phyloP scores from a whole-genome alignment of 2,329 filamentous ascomycete species.

The Raffaelea deltoideospora region DNA sequence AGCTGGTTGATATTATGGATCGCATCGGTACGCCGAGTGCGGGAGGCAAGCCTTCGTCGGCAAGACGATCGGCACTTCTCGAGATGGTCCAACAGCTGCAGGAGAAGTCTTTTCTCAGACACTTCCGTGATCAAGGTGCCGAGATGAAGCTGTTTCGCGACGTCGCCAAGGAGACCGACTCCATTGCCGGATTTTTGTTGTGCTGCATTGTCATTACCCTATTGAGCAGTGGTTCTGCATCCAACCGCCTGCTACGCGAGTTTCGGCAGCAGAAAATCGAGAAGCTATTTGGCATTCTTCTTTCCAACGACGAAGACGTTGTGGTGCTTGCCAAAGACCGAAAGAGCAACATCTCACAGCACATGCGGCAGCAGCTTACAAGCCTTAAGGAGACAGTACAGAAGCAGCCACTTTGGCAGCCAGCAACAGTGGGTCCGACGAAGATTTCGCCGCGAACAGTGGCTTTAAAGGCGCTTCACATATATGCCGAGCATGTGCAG shows the following conservation, averaged over 20 bases:
- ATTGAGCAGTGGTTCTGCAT: slow-evolving; percentile 37
- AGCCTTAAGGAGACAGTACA: slow-evolving; percentile 38
- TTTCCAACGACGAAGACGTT: slow-evolving; percentile 40
- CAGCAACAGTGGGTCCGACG: slow-evolving; percentile 15
- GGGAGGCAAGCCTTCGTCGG: slow-evolving; percentile 27
- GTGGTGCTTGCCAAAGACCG: slow-evolving; percentile 46
- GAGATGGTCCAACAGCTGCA: slow-evolving; percentile 45
- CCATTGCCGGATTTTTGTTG: slow-evolving; percentile 47
- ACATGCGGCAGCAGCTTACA: slow-evolving; percentile 39
- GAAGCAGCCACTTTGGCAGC: slow-evolving; percentile 44
- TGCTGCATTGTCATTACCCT: slow-evolving; percentile 49
- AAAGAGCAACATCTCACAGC: slow-evolving; percentile 53
- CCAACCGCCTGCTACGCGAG: slow-evolving; percentile 39
- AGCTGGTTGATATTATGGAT: slow-evolving; percentile 48
- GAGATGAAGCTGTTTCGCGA: slow-evolving; percentile 53
- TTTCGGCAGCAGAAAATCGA: slow-evolving; percentile 39
- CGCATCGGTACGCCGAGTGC: slow-evolving; percentile 37
- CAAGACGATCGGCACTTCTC: slow-evolving; percentile 42
- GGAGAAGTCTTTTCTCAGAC: slow-evolving; percentile 46
- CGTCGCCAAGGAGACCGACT: slow-evolving; percentile 43
- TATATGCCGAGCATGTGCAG: slow-evolving; percentile 29
- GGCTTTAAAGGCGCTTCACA: slow-evolving; percentile 47
- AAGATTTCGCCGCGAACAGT: slow-evolving; percentile 46
- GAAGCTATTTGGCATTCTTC: slow-evolving; percentile 37
- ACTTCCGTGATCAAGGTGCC: slow-evolving; percentile 61